Evolutionary conservation across 495 filamentous ascomycete genomes (phyloP), one percentile per base, ranked within the genome.

Genomic region (Amorphotheca resinae): DNA sequence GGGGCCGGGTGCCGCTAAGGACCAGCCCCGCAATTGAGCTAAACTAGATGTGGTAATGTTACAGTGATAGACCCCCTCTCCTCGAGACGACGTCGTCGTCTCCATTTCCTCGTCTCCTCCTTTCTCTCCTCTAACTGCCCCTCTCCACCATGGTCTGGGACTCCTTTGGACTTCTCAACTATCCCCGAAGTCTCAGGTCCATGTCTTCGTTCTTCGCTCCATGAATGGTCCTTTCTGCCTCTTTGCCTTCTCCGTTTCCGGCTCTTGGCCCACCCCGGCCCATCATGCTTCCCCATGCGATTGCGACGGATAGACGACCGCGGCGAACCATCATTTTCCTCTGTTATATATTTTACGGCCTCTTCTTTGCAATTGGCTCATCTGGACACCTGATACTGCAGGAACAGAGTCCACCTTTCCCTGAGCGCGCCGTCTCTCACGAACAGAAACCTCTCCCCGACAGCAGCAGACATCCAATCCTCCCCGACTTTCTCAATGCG

Each of bases 401-500:
- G 17, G 34, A 37, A 21, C 34, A 37, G 34, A 11, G 5, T 15
- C 17, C 34, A 17, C 34, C 20, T 4, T 8, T 15, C 18, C 15
- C 14, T 33, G 31, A 15, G 31, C 31, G 12, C 5, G 21, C 6
- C 16, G 4, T 31, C 18, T 5, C n/a, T 28, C 25, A 21, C 1
- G 12, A 26, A 11, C 42, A 46, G 39, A 36, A 37, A 14, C 32
- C 40, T 28, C n/a, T 38, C 1, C 46, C 20, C 16, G 9, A 9
- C 15, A 43, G 33, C 22, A 25, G 33, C 44, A 23, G 22, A 38
- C 1, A 2, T 22, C 9, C 37, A 25, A 14, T 22, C 14, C 37
- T 62, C 25, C 37, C 54, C 1, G 55, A 51, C 43, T 57, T 85
- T 12, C 56, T 83, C 12, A 55, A 68, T 15, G 77, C 82, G 6